Evolutionary conservation across 2,329 filamentous ascomycete genomes (phyloP).

Genomic region (Claviceps arundinis): DNA sequence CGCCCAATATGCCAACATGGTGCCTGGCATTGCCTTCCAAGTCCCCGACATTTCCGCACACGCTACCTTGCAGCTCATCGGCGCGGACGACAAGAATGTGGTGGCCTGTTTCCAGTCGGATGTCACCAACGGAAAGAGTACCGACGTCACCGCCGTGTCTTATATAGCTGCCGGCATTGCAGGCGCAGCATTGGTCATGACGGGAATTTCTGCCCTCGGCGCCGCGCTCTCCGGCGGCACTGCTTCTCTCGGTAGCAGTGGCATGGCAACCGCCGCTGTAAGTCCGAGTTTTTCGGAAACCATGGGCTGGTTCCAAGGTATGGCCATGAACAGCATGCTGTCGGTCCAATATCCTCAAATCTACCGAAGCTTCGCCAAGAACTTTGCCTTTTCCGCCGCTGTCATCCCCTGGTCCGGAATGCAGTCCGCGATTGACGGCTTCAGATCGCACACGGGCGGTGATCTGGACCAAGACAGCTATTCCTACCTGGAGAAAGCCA

Average conservation of each 20-base stretch:
- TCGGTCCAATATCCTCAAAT: constrained; percentile 78
- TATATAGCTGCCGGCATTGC: constrained; percentile 77
- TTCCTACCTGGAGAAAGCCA: constrained; percentile 59
- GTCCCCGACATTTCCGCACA: constrained; percentile 82
- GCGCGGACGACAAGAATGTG: constrained; percentile 42
- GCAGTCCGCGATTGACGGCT: constrained; percentile 71
- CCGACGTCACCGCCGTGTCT: constrained; percentile 59
- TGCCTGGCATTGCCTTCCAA: constrained; percentile 79
- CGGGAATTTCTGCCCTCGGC: constrained; percentile 56
- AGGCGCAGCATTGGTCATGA: constrained; percentile 65
- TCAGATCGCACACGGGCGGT: constrained; percentile 69
- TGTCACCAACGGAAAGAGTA: constrained; percentile 79
- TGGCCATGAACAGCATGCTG: constrained; percentile 94
- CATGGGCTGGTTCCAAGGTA: constrained; percentile 79
- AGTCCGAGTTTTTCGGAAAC: constrained; percentile 81
- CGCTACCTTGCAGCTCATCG: constrained; percentile 64
- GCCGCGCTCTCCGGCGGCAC: constrained; percentile 38
- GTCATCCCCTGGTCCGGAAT: constrained; percentile 71
- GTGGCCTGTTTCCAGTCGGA: constrained; percentile 74
- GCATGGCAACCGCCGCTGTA: constrained; percentile 46
- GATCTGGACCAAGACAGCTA: constrained; percentile 75
- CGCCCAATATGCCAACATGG: constrained; percentile 53
- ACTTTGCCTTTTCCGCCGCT: constrained; percentile 85
- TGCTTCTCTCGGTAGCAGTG: constrained; percentile 29
- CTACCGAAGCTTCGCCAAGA: constrained; percentile 80